Evolutionary conservation across 2,329 filamentous ascomycete genomes (phyloP).

Genomic region (Colletotrichum lindemuthianum): DNA sequence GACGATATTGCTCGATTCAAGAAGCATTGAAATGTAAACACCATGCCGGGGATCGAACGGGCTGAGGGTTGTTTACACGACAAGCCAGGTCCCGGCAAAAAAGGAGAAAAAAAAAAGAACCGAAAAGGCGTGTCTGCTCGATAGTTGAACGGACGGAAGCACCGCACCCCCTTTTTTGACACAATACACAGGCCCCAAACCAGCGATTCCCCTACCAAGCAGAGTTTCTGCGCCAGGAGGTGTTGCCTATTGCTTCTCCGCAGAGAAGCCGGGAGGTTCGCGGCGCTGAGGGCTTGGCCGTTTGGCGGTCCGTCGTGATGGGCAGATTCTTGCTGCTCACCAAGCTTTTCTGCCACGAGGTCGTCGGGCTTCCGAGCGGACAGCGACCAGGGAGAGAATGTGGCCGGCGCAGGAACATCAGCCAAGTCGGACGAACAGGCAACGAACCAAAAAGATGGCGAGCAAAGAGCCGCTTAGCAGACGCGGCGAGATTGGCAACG

Average conservation of each 20-base stretch:
- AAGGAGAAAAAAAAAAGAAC: background rate
- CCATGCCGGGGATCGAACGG: background rate
- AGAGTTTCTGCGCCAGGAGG: conserved; percentile 22
- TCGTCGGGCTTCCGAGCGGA: background rate
- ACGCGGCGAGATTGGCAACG: background rate
- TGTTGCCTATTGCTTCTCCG: background rate
- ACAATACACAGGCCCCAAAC: background rate
- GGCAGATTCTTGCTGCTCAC: background rate
- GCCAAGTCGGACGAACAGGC: background rate
- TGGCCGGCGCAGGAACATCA: background rate
- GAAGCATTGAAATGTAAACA: background rate
- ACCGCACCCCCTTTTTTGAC: conserved; percentile 1
- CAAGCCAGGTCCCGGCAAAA: background rate
- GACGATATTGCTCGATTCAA: conserved; percentile 15
- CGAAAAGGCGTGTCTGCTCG: background rate
- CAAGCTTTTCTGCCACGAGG: background rate
- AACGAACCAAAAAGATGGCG: background rate
- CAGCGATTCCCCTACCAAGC: no score
- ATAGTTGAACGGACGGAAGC: no score
- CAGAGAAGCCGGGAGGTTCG: no score
- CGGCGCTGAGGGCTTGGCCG: no score
- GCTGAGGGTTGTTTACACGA: background rate
- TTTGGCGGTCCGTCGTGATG: no score
- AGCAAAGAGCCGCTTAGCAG: conserved; percentile 3
- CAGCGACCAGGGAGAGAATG: background rate